These are phyloP conservation scores for Eremothecium sinecaudum DNA, from an alignment of 1,139 yeast species.

Conservation along the genomic window DNA sequence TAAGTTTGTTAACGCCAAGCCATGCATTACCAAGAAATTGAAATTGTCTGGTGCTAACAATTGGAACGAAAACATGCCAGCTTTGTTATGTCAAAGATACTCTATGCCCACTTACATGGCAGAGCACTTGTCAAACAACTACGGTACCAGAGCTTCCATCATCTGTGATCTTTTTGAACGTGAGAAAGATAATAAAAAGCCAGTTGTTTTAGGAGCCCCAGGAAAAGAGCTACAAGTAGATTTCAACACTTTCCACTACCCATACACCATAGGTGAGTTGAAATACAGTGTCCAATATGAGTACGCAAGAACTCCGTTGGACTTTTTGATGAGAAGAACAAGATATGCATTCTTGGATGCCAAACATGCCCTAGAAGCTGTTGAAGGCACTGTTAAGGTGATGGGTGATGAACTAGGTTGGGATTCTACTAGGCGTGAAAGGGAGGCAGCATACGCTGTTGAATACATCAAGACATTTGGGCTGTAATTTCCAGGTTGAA, in stretches of 20 bases:
- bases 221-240: conserved; percentile 23
- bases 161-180: conserved; percentile 55
- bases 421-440: conserved; percentile 51
- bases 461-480: conserved; percentile 57
- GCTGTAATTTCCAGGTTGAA: conserved; percentile 19
- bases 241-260: conserved; percentile 55
- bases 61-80: conserved; percentile 58
- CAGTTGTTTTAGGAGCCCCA: conserved; percentile 49
- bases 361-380: conserved; percentile 68
- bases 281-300: conserved; percentile 74
- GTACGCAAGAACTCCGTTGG: conserved; percentile 79
- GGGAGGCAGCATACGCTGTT: conserved; percentile 46
- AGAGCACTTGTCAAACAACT: conserved; percentile 72
- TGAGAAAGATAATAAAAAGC: conserved; percentile 48
- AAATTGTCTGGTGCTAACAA: conserved; percentile 73
- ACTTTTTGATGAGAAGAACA: conserved; percentile 87
- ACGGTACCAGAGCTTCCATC: conserved; percentile 83
- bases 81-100: conserved; percentile 75
- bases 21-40: conserved; percentile 56
- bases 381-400: conserved; percentile 77
- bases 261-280: conserved; percentile 88
- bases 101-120: conserved; percentile 68
- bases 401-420: conserved; percentile 76
- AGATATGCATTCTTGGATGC: conserved; percentile 90
- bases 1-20: conserved; percentile 34